These are phyloP conservation scores for Fremontodendron californicum DNA, from an alignment of 345 rosid species.

Conservation along the genomic window DNA sequence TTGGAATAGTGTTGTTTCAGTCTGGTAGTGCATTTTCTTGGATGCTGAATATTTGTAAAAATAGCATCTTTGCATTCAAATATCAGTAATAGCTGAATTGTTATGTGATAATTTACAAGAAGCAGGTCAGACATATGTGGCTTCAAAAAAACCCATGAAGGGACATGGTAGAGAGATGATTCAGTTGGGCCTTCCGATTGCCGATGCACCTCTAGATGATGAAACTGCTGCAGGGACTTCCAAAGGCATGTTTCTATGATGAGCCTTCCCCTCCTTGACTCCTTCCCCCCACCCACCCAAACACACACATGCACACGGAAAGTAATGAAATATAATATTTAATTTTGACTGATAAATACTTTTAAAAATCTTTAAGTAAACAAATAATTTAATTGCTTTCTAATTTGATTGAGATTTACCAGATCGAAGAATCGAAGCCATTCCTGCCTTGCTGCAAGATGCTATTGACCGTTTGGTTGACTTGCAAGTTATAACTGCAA, in stretches of 20 bases:
- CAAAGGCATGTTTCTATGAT: constrained; percentile 48
- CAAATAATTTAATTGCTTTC: background rate
- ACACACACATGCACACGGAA: background rate
- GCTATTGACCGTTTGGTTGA: constrained; percentile 59
- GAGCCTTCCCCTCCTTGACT: background rate
- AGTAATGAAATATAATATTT: background rate
- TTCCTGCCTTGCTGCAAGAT: constrained; percentile 74
- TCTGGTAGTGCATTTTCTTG: too few relatives aligned
- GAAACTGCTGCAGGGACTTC: constrained; percentile 42
- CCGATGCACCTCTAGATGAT: constrained; percentile 66
- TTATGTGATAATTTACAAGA: constrained; percentile 20
- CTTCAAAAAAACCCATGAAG: constrained; percentile 65
- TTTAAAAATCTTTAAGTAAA: background rate
- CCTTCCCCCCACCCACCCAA: background rate
- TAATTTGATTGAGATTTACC: constrained; percentile 18
- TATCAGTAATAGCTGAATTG: constrained; percentile 8
- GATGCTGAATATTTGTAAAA: background rate
- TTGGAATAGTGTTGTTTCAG: background rate
- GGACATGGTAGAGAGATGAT: constrained; percentile 97
- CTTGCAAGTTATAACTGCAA: constrained; percentile 54
- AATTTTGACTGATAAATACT: background rate
- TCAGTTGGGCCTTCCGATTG: constrained; percentile 80
- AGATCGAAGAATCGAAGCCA: constrained; percentile 63
- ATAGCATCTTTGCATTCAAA: background rate
- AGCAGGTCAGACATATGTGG: constrained; percentile 73